phyloP scores from a whole-genome alignment of 2,329 filamentous ascomycete genomes.

The Hypoxylon sp. region DNA sequence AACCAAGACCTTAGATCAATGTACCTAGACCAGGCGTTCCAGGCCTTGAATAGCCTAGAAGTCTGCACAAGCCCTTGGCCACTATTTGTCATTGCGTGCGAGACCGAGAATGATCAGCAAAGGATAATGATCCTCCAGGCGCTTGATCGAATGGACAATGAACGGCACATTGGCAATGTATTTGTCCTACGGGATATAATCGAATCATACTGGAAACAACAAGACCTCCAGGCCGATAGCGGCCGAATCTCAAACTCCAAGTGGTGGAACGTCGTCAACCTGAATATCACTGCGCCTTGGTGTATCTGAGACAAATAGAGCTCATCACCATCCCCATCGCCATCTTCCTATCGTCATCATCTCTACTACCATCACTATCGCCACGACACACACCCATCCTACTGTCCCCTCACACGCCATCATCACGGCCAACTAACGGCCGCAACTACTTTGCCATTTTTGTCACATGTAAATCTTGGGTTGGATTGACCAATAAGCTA shows the following conservation, averaged over 20 bases:
- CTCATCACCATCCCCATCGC: neutral
- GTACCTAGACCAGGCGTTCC: conserved; percentile 57
- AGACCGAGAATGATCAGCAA: conserved; percentile 60
- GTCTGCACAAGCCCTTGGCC: conserved; percentile 66
- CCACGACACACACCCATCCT: conserved; percentile 3
- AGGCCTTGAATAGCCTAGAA: conserved; percentile 56
- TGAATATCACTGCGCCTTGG: conserved; percentile 55
- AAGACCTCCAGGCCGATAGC: conserved; percentile 58
- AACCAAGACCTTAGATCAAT: conserved; percentile 50
- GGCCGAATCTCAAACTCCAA: conserved; percentile 52
- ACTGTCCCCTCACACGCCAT: conserved; percentile 6
- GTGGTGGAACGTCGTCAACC: conserved; percentile 59
- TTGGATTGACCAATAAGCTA: conserved; percentile 58
- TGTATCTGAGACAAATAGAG: conserved; percentile 52
- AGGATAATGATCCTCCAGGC: conserved; percentile 59
- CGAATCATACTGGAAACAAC: conserved; percentile 63
- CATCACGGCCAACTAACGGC: conserved; percentile 3
- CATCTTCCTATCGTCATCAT: conserved; percentile 7
- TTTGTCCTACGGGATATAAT: conserved; percentile 61
- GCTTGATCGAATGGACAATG: conserved; percentile 60
- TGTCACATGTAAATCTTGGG: conserved; percentile 51
- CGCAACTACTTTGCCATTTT: conserved; percentile 49
- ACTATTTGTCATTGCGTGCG: conserved; percentile 64
- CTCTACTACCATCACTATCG: neutral
- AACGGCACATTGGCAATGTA: conserved; percentile 63